Evolutionary conservation across 257 asterid genomes (phyloP), one percentile per base, ranked within the genome.

Genomic region (Petrea volubilis): DNA sequence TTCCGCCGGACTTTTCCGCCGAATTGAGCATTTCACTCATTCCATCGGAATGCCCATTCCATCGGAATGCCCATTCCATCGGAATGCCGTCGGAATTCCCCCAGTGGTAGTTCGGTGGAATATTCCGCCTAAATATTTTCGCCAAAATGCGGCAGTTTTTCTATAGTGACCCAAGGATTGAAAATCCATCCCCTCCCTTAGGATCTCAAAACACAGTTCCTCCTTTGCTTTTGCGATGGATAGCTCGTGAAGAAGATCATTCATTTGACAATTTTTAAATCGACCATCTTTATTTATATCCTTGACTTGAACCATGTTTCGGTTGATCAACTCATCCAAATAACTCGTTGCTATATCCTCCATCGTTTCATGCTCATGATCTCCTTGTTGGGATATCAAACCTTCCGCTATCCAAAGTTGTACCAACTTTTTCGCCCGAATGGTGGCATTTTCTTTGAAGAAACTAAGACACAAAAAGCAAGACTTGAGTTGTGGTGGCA

Each of bases 371-470:
- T 51, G 29, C 40, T 46, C 49, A 29, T 14, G 47, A 20, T 62
- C 50, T 7, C 5, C 38, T 70, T 46, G 40, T 3, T 36, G 31
- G 1, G 6, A 13, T 25, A 64, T 21, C 20, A 55, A 65, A 40
- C 83, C 83, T 41, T 62, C 65, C 11, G 83, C 83, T 21, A 68
- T n/a, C 83, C 83, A 78, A 12, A 78, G 1, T 3, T 40, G 59
- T 41, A 56, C 24, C 38, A 78, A 60, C 50, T 58, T 51, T 9
- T 21, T 17, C 14, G 57, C 79, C 0, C 49, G 44, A 33, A 74
- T 74, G 12, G 20, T 52, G 25, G 50, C 50, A 25, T 75, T 75
- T 72, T 72, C 49, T 15, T 23, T 46, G 21, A 74, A 55, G 51
- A 66, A 70, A 31, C 63, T 31, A 0, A 74, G 15, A 34, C 72